Base-by-base conservation (phyloP, 441 rosid species). In the Erodium trifolium region DNA sequence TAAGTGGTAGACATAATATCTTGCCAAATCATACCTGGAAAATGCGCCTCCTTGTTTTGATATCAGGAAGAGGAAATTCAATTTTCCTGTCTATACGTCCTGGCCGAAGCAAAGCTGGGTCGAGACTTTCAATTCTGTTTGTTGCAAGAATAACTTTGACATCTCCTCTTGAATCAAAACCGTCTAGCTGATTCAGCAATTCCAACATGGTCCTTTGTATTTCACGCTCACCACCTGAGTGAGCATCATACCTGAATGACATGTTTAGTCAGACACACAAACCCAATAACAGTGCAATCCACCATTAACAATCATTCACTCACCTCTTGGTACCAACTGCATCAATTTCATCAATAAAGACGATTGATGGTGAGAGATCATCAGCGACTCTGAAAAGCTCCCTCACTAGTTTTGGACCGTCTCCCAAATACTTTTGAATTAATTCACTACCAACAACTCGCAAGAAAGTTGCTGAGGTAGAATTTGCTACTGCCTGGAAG, bases 151-250 rank as follows among this genome's bases (percentile, higher is more conserved):
- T 92, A 64, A 94, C 97, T 82, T 93, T 93, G 49, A 93, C 97
- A 70, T 91, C 96, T 75, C 96, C 97, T 78, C 96, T 85, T 63
- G 97, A 87, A 82, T 94, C 98, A 72, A 94, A 94, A 67, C 99
- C 99, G 79, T 94, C 98, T 65, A 94, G 83, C 75, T 94, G 98
- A 82, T 94, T 94, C 80, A 94, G 79, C 74, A 94, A 74, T 67
- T 94, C 99, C 82, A 94, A 81, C 97, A 94, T 91, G 41, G 97
- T 94, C 82, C 99, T 86, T 76, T 94, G 99, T 72, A 94, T 92
- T 82, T 94, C 99, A 73, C 99, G 96, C 60, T 94, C 99, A 69
- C 96, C 99, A 41, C 99, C 99, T 27, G 98, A 90, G 82, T 92
- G 85, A 8, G 99, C 99, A 68, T 94, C 99, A 29, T 91, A 94